Conservation (phyloP, 2,329 filamentous ascomycete genomes). For the Xylariaceae sp. region DNA sequence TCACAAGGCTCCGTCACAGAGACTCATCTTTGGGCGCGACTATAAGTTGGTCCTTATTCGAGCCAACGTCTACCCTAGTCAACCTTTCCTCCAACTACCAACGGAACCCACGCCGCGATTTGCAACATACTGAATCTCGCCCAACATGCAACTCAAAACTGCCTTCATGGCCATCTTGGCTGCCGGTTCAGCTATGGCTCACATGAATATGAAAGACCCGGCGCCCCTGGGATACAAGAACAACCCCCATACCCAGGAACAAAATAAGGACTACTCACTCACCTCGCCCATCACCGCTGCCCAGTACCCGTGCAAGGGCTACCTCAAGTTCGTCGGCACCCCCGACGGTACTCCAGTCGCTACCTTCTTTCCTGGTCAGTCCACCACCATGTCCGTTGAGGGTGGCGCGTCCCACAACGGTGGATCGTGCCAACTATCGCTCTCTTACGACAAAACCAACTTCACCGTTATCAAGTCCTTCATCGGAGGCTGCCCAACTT, state of each 20-base stretch:
- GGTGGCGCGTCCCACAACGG: conserved; percentile 63
- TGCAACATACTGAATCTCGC: conserved; percentile 4
- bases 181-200: conserved; percentile 45
- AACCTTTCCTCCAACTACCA: conserved; percentile 7
- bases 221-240: conserved; percentile 50
- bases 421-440: conserved; percentile 70
- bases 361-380: conserved; percentile 58
- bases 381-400: conserved; percentile 59
- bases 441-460: conserved; percentile 65
- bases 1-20: conserved; percentile 10
- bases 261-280: conserved; percentile 65
- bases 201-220: conserved; percentile 55
- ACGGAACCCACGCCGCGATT: not conserved
- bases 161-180: conserved; percentile 40
- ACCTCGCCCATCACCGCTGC: conserved; percentile 61
- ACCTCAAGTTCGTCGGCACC: conserved; percentile 47
- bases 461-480: conserved; percentile 57
- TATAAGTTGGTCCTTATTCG: conserved; percentile 8
- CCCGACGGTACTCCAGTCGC: conserved; percentile 50
- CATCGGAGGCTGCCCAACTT: conserved; percentile 38
- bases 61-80: not conserved
- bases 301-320: conserved; percentile 75
- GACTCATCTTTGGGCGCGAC: conserved; percentile 16
- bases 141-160: conserved; percentile 41
- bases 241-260: conserved; percentile 43